Conservation (phyloP, 2,329 filamentous ascomycete species). For the Aspergillus intermedius region DNA sequence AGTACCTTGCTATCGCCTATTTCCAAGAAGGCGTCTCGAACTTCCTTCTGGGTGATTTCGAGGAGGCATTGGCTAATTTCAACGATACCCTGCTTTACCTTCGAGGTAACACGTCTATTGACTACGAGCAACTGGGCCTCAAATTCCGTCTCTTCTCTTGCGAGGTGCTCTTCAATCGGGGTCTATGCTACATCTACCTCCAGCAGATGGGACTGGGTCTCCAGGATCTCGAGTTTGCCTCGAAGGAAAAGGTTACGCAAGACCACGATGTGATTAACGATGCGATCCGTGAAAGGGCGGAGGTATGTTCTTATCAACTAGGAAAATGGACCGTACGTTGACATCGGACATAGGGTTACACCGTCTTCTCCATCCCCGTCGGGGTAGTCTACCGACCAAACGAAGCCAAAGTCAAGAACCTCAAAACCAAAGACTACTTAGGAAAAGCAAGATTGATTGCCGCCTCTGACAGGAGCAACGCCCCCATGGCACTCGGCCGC, state of each 20-base stretch:
- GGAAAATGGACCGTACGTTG: not conserved
- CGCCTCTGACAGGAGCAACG: slow-evolving; percentile 72
- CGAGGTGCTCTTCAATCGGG: slow-evolving; percentile 94
- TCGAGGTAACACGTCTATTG: slow-evolving; percentile 92
- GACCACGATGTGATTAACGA: slow-evolving; percentile 98
- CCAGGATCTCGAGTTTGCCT: slow-evolving; percentile 82
- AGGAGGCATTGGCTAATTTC: slow-evolving; percentile 95
- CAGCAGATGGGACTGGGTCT: slow-evolving; percentile 86
- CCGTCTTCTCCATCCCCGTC: slow-evolving; percentile 95
- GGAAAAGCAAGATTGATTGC: slow-evolving; percentile 93
- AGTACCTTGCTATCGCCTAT: slow-evolving; percentile 94
- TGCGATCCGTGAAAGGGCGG: slow-evolving; percentile 85
- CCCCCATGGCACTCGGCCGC: slow-evolving; percentile 50
- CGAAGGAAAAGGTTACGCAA: slow-evolving; percentile 91
- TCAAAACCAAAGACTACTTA: slow-evolving; percentile 96
- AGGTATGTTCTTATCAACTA: slow-evolving; percentile 49
- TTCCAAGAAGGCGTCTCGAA: slow-evolving; percentile 99
- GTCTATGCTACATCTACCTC: slow-evolving; percentile 94
- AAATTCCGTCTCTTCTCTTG: slow-evolving; percentile 97
- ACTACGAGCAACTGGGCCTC: slow-evolving; percentile 91
- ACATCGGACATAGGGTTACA: slow-evolving; percentile 64
- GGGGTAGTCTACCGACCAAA: slow-evolving; percentile 93
- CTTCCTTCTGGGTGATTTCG: slow-evolving; percentile 92
- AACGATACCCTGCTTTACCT: slow-evolving; percentile 95
- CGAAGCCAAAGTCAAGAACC: slow-evolving; percentile 94